Conservation (phyloP, 768 basidiomycete species). For the Panaeolus cyanescens region DNA sequence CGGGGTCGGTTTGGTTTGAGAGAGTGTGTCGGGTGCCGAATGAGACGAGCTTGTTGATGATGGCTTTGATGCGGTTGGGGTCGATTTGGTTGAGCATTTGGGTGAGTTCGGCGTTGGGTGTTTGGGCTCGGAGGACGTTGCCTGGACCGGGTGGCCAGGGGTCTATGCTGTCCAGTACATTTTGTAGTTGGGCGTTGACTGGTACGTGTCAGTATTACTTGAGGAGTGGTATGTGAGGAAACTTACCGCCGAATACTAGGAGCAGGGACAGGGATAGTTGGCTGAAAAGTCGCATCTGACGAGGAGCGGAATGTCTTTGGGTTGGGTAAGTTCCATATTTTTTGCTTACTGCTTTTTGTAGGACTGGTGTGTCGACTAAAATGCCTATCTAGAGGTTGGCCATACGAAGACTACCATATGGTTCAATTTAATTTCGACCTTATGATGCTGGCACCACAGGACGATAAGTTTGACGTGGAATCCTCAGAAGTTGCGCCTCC, state of each 20-base stretch:
- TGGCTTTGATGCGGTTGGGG: conserved; percentile 43
- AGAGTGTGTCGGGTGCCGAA: conserved; percentile 58
- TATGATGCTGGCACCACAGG: neutral
- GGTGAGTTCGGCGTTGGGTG: conserved; percentile 43
- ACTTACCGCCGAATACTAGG: neutral
- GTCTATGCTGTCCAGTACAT: neutral
- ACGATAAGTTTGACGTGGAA: neutral
- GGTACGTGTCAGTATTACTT: neutral
- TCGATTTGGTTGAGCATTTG: conserved; percentile 49
- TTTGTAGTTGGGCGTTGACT: neutral
- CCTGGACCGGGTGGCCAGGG: conserved; percentile 55
- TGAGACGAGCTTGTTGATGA: conserved; percentile 52
- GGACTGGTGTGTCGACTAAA: neutral
- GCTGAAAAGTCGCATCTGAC: neutral
- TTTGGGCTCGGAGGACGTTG: conserved; percentile 38
- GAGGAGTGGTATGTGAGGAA: neutral
- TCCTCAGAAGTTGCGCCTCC: neutral
- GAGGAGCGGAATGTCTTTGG: neutral
- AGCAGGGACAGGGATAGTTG: neutral
- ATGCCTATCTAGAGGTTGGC: neutral
- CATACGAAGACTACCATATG: neutral
- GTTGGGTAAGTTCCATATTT: neutral
- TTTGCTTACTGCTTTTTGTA: neutral
- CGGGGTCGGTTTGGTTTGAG: conserved; percentile 53
- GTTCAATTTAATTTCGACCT: neutral